phyloP scores from a whole-genome alignment of 2,329 filamentous ascomycete genomes.

The Exophiala oligosperma region DNA sequence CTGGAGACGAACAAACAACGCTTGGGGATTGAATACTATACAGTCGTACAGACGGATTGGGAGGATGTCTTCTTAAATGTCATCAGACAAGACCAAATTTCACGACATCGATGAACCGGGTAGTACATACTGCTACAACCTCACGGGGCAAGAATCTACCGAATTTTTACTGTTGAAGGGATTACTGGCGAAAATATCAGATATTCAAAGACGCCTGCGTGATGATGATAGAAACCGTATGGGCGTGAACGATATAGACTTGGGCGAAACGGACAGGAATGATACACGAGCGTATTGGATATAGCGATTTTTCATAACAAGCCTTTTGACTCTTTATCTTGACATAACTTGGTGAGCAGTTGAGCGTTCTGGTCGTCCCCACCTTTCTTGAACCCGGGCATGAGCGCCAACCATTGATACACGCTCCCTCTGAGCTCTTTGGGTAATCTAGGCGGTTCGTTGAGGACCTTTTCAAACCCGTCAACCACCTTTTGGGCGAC shows the following conservation, averaged over 20 bases:
- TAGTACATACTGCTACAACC: no score
- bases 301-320: constrained; percentile 15
- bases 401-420: constrained; percentile 30
- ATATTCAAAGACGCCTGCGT: no score
- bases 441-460: constrained; percentile 21
- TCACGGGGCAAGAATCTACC: no score
- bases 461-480: constrained; percentile 27
- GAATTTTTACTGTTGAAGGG: no score
- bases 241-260: no score
- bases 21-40: constrained; percentile 12
- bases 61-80: constrained; percentile 14
- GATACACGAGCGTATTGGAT: no score
- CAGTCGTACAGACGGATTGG: constrained; percentile 7
- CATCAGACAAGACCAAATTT: constrained; percentile 1
- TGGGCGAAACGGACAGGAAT: no score
- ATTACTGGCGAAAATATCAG: no score
- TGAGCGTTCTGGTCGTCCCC: constrained; percentile 16
- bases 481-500: constrained; percentile 24
- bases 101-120: neutral
- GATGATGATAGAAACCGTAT: no score
- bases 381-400: constrained; percentile 28
- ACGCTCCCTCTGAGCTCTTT: constrained; percentile 27
- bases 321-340: constrained; percentile 23
- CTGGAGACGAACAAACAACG: constrained; percentile 5
- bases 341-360: constrained; percentile 18